These are phyloP conservation scores for Massarina eburnea DNA, from an alignment of 2,329 filamentous ascomycete genomes.

Conservation along the genomic window DNA sequence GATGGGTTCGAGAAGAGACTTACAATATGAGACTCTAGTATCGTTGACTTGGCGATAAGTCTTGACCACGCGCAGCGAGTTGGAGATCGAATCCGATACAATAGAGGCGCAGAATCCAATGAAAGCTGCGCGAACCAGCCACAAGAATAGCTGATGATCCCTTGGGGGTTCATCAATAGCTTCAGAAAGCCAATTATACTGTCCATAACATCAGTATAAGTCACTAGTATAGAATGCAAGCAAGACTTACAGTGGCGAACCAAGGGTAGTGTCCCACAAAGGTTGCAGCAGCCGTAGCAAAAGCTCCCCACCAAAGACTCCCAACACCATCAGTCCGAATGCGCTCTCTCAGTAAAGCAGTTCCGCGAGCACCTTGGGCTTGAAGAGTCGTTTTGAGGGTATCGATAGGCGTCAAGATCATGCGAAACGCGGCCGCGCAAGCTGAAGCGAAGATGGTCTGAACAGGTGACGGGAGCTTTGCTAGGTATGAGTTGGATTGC, in stretches of 20 bases:
- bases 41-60: slow-evolving; percentile 35
- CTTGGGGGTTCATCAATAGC: slow-evolving; percentile 22
- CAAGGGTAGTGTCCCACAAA: slow-evolving; percentile 35
- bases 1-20: not conserved
- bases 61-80: slow-evolving; percentile 31
- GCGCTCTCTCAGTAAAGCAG: slow-evolving; percentile 22
- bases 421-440: slow-evolving; percentile 29
- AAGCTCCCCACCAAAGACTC: slow-evolving; percentile 35
- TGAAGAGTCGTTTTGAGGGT: slow-evolving; percentile 32
- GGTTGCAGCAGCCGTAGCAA: slow-evolving; percentile 32
- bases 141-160: slow-evolving; percentile 20
- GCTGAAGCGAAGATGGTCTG: slow-evolving; percentile 31
- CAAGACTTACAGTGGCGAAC: slow-evolving; percentile 19
- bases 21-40: slow-evolving; percentile 24
- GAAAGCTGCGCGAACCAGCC: slow-evolving; percentile 29
- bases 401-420: slow-evolving; percentile 32
- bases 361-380: slow-evolving; percentile 26
- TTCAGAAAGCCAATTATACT: slow-evolving; percentile 29
- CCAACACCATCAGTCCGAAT: slow-evolving; percentile 27
- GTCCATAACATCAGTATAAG: not conserved
- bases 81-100: slow-evolving; percentile 30
- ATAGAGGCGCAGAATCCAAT: slow-evolving; percentile 35
- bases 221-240: not conserved
- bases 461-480: slow-evolving; percentile 25
- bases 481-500: slow-evolving; percentile 27